Base-by-base conservation (phyloP, 225 moss, liverwort and hornwort species). In the Ulota crispa region DNA sequence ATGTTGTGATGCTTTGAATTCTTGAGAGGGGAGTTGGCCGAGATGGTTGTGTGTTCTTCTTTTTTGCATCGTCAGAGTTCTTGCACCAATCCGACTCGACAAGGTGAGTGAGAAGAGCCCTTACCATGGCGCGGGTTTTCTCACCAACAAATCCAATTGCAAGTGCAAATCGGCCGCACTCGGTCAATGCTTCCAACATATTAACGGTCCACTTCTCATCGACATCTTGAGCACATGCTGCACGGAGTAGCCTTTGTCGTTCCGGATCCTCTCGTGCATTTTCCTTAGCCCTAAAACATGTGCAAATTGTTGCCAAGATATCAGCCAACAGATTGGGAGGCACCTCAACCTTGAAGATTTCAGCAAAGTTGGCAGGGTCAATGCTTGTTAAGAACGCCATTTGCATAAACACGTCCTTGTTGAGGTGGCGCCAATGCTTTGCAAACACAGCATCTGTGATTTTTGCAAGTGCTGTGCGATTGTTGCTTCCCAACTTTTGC, bases 341-440 rank as follows among this genome's bases (percentile, higher is more conserved):
- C 11, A 96, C 67, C 55, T 94, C 94, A 11, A 92, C 88, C 77
- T 87, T 94, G 73, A 96, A 96, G 15, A 91, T 89, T 21, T 63
- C 23, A 14, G 86, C 80, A 0, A 86, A 87, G 9, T 83, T 71
- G 7, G 41, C 47, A 23, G 91, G 89, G 2, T 85, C 70, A 42
- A 92, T 24, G 57, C 68, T 81, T 11, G 82, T 92, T 68, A 94
- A 65, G 56, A 89, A 88, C 4, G 68, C 68, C 77, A 92, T 79
- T 12, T 87, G 86, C 24, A 84, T 11, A 15, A 75, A 73, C 31
- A 84, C 9, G 9, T 87, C 83, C 62, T 67, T 80, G 31, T 87
- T 81, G 4, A 91, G 77, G 27, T 60, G 88, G 54, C 82, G 92
- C 96, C 94, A 94, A 13, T 89, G 80, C 68, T 87, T 93, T 3